phyloP scores from a whole-genome alignment of 148 eudicot species.

The Camellia lanceoleosa region DNA sequence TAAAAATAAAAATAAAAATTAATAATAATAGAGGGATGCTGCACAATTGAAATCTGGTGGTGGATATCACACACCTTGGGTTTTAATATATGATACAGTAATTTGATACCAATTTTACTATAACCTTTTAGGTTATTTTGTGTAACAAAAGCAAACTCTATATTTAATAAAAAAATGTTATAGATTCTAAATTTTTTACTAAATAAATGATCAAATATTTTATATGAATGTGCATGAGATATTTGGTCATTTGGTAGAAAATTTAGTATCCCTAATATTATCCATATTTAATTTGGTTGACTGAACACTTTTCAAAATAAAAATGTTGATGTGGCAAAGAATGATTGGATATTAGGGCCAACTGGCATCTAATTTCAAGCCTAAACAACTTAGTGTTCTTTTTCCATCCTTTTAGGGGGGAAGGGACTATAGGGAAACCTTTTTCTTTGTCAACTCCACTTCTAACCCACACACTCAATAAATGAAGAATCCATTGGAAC shows the following conservation, averaged over 20 bases:
- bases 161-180: too few species aligned
- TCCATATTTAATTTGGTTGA: background rate
- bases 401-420: constrained; percentile 17
- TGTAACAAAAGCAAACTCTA: background rate
- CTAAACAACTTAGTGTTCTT: background rate
- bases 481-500: constrained; percentile 13
- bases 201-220: too few species aligned
- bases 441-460: constrained; percentile 57
- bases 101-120: background rate
- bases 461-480: constrained; percentile 21
- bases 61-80: background rate
- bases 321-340: background rate
- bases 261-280: too few species aligned
- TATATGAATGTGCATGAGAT: too few species aligned
- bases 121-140: background rate
- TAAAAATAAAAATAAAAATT: too few species aligned
- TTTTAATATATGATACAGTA: background rate
- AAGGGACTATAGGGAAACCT: constrained; percentile 17
- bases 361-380: constrained; percentile 7
- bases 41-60: background rate
- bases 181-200: too few species aligned
- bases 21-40: too few species aligned
- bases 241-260: too few species aligned
- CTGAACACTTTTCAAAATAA: background rate
- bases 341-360: constrained; percentile 1